Conservation (phyloP, 495 filamentous ascomycete species). For the Physcia stellaris region DNA sequence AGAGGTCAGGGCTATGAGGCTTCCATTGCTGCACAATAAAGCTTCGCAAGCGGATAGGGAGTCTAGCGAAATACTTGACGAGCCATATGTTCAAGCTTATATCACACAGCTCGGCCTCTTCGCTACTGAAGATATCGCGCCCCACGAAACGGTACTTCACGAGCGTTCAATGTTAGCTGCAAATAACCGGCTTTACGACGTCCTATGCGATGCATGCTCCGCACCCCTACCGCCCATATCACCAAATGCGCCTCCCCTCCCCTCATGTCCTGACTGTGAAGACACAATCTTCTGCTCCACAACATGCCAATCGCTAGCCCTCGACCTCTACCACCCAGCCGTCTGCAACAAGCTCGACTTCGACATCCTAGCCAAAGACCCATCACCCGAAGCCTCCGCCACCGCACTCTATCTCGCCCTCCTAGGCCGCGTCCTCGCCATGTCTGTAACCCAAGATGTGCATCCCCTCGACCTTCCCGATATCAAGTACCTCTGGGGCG, state of each 20-base stretch:
- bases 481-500: constrained; percentile 94
- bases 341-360: constrained; percentile 70
- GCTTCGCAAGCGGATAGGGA: constrained; percentile 13
- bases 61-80: constrained; percentile 20
- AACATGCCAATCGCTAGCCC: constrained; percentile 57
- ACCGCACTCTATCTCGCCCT: constrained; percentile 71
- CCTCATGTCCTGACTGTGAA: constrained; percentile 60
- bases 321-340: constrained; percentile 64
- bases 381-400: constrained; percentile 53
- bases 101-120: constrained; percentile 77
- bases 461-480: constrained; percentile 77
- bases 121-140: constrained; percentile 64
- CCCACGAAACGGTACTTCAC: constrained; percentile 62
- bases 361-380: constrained; percentile 68
- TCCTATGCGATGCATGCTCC: constrained; percentile 75
- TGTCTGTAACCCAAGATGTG: constrained; percentile 65
- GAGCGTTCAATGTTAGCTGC: constrained; percentile 74
- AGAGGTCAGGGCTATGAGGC: constrained; percentile 54
- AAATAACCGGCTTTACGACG: constrained; percentile 65
- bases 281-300: constrained; percentile 80
- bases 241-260: constrained; percentile 26
- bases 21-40: constrained; percentile 44
- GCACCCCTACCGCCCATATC: constrained; percentile 52
- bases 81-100: no score
- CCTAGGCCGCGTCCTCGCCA: constrained; percentile 65